Conservation (phyloP, 108 stramenopile species). For the Skeletonema tropicum region DNA sequence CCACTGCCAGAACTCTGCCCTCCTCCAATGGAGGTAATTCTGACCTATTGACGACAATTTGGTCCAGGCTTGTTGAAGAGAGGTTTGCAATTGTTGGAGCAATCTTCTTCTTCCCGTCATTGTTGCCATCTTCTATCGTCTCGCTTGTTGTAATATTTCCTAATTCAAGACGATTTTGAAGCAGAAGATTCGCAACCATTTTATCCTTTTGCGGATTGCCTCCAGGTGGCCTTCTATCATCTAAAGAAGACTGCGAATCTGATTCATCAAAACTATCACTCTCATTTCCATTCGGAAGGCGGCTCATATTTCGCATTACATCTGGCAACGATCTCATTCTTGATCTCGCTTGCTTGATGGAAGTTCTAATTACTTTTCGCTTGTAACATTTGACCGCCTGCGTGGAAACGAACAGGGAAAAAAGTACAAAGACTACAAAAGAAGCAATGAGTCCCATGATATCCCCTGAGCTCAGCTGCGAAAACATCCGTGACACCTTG, state of each 20-base stretch:
- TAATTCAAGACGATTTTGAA: constrained; percentile 49
- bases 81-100: constrained; percentile 9
- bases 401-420: constrained; percentile 33
- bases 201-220: constrained; percentile 76
- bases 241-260: constrained; percentile 10
- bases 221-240: constrained; percentile 11
- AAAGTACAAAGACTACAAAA: constrained; percentile 40
- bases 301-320: constrained; percentile 29
- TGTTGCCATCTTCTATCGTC: neutral
- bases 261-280: constrained; percentile 6
- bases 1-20: constrained; percentile 42
- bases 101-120: neutral
- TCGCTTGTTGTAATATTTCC: constrained; percentile 10
- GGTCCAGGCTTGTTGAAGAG: constrained; percentile 22
- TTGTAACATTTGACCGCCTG: constrained; percentile 39
- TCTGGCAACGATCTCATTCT: constrained; percentile 33
- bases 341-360: constrained; percentile 30
- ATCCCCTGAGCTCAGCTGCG: constrained; percentile 48
- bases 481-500: constrained; percentile 50
- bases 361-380: constrained; percentile 18
- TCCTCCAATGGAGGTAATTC: constrained; percentile 44
- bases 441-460: constrained; percentile 53
- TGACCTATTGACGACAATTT: constrained; percentile 35
- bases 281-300: constrained; percentile 5
- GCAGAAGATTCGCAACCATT: constrained; percentile 79